Evolutionary conservation across 352 stramenopile genomes (phyloP).

Genomic region (Pythium oligandrum): DNA sequence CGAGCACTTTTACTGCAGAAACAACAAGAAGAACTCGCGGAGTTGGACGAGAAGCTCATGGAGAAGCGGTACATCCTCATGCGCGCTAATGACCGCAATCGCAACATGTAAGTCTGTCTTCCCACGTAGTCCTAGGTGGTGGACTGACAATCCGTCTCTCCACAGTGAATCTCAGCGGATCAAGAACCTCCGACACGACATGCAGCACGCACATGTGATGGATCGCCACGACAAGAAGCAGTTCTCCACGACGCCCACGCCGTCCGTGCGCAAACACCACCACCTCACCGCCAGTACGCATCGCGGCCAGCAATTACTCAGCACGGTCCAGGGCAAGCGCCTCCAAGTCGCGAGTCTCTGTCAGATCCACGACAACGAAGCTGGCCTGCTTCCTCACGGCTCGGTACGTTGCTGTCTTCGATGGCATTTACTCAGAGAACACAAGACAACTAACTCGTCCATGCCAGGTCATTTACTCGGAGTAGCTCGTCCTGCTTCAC

Average conservation of each 20-base stretch:
- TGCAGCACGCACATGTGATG: slow-evolving; percentile 55
- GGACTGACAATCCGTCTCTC: background rate
- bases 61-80: slow-evolving; percentile 70
- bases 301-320: slow-evolving; percentile 64
- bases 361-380: slow-evolving; percentile 53
- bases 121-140: slow-evolving; percentile 2
- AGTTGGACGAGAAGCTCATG: slow-evolving; percentile 61
- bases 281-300: slow-evolving; percentile 47
- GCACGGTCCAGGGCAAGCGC: slow-evolving; percentile 62
- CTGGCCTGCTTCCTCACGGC: slow-evolving; percentile 36
- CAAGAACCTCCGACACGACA: slow-evolving; percentile 58
- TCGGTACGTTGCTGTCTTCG: slow-evolving; percentile 23
- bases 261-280: slow-evolving; percentile 36
- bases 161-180: slow-evolving; percentile 62
- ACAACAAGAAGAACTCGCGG: slow-evolving; percentile 45
- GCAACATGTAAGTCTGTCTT: slow-evolving; percentile 39
- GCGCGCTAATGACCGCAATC: slow-evolving; percentile 48
- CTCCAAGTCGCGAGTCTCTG: slow-evolving; percentile 72
- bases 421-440: background rate
- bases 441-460: background rate
- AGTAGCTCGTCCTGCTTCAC: slow-evolving; percentile 5
- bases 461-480: slow-evolving; percentile 10
- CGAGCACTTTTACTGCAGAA: slow-evolving; percentile 42
- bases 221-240: slow-evolving; percentile 56
- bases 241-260: slow-evolving; percentile 48